Conservation (phyloP, 192 early-diverging fungal genomes). For the Paraglomus brasilianum region DNA sequence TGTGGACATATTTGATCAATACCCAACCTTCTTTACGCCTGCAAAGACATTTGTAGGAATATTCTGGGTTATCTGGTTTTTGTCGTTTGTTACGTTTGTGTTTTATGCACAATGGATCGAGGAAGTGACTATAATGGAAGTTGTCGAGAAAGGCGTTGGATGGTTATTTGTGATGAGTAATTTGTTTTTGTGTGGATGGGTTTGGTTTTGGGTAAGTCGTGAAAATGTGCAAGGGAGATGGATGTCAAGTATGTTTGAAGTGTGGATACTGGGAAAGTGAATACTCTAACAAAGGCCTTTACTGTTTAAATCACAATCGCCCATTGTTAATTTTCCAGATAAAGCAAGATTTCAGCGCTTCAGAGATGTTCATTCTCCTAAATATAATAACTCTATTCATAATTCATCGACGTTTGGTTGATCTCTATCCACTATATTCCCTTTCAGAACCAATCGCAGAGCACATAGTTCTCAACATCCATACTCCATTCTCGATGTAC, state of each 20-base stretch:
- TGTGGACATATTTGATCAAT: neutral
- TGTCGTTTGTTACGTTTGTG: constrained; percentile 4
- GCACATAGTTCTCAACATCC: neutral
- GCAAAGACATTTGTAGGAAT: constrained; percentile 6
- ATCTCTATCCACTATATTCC: neutral
- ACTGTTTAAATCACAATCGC: neutral
- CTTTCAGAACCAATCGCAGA: neutral
- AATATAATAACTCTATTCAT: neutral
- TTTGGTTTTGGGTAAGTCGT: constrained; percentile 18
- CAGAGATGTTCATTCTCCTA: neutral
- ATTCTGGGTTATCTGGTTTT: neutral
- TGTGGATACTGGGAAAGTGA: neutral
- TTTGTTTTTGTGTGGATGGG: neutral
- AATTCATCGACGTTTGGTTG: neutral
- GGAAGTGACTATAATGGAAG: neutral
- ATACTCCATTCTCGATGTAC: constrained; percentile 29
- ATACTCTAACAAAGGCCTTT: neutral
- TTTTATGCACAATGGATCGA: constrained; percentile 19
- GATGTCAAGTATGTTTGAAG: too few species aligned
- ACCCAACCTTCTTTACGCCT: constrained; percentile 21
- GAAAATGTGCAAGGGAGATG: too few species aligned
- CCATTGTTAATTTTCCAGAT: neutral
- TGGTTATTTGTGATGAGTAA: constrained; percentile 18
- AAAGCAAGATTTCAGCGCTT: neutral
- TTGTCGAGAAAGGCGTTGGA: constrained; percentile 1